A percentile compares a stretch with the other conserved stretches of the same genome.
These are phyloP conservation scores for Leptographium lundbergii DNA, from an alignment of 2,329 filamentous ascomycete species.

Conservation along the genomic window DNA sequence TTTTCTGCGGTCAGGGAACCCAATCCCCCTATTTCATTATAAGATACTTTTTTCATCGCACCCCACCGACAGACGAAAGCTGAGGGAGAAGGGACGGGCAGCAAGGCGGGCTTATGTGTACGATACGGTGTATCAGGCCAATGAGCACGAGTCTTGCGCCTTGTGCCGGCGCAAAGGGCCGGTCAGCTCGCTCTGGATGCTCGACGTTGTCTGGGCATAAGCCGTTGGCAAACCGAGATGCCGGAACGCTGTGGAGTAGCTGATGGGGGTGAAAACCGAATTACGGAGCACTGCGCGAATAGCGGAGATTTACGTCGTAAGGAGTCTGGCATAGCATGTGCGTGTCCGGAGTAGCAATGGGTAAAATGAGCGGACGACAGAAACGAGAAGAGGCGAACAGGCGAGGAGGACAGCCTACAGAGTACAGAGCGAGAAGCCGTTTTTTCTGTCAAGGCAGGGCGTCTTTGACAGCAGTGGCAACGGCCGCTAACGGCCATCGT, in stretches of 20 bases:
- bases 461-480: neutral
- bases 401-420: neutral
- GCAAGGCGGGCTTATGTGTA: neutral
- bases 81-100: neutral
- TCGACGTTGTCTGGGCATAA: neutral
- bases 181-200: neutral
- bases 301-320: no score
- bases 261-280: neutral
- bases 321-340: neutral
- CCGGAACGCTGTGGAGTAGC: conserved; percentile 6
- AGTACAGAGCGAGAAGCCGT: neutral
- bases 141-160: neutral
- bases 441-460: neutral
- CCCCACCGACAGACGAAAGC: neutral
- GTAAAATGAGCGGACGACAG: neutral
- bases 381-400: neutral
- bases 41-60: neutral
- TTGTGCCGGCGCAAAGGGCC: neutral
- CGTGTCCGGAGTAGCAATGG: neutral
- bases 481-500: neutral
- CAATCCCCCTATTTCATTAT: neutral
- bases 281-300: neutral
- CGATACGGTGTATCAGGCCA: neutral
- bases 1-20: neutral
- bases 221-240: conserved; percentile 7